Conservation (phyloP, 495 filamentous ascomycete species). For the Aspergillus nidulans region DNA sequence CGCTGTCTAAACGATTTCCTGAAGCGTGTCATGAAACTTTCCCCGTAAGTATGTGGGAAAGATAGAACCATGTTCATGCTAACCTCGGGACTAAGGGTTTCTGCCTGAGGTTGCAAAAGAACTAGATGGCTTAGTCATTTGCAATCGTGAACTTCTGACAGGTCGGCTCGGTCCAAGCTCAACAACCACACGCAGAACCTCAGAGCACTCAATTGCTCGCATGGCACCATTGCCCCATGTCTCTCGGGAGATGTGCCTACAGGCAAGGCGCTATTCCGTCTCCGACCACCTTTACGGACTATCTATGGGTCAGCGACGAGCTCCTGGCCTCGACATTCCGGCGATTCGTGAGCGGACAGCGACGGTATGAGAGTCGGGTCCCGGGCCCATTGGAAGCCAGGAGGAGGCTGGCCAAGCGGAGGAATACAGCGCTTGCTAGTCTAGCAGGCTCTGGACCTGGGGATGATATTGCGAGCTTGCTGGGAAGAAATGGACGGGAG, state of each 20-base stretch:
- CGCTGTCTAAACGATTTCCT: too few species aligned
- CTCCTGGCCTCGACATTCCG: conserved; percentile 45
- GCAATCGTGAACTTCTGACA: background rate
- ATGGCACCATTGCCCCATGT: conserved; percentile 31
- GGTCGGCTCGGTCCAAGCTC: background rate
- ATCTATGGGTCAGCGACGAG: conserved; percentile 55
- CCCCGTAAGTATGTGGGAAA: too few species aligned
- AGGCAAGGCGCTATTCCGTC: conserved; percentile 35
- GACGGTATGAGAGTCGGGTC: conserved; percentile 50
- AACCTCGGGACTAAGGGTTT: background rate
- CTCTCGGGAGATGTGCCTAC: conserved; percentile 43
- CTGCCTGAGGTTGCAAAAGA: conserved; percentile 3
- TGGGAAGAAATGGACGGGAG: conserved; percentile 43
- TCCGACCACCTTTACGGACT: conserved; percentile 25
- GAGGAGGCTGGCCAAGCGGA: conserved; percentile 46
- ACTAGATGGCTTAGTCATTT: conserved; percentile 4
- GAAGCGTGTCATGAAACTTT: too few species aligned
- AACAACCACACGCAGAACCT: background rate
- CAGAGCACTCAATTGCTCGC: conserved; percentile 24
- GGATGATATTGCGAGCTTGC: conserved; percentile 38
- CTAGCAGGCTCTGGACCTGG: conserved; percentile 22
- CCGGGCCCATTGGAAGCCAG: conserved; percentile 60
- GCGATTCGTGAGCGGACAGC: conserved; percentile 40
- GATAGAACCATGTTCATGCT: too few species aligned
- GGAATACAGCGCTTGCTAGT: conserved; percentile 45